Percentiles rank a stretch among this genome's conserved stretches.
These are phyloP conservation scores for Cladosporium cucumerinum DNA, from an alignment of 2,329 filamentous ascomycete genomes.

Conservation along the genomic window DNA sequence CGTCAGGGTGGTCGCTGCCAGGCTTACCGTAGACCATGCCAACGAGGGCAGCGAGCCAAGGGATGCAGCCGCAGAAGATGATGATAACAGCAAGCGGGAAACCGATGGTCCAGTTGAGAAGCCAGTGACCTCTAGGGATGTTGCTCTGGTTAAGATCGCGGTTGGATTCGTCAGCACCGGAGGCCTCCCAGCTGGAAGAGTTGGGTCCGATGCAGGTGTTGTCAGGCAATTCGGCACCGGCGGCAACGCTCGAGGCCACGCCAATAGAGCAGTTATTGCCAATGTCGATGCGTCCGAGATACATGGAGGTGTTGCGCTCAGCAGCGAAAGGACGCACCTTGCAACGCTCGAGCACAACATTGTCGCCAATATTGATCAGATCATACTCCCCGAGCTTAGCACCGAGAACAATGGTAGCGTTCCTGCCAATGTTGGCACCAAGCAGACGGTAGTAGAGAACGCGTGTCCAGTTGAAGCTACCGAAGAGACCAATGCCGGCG, in stretches of 20 bases:
- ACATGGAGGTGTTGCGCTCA: conserved; percentile 58
- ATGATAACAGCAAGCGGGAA: conserved; percentile 42
- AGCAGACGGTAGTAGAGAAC: conserved; percentile 51
- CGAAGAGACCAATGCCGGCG: conserved; percentile 48
- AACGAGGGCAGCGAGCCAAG: conserved; percentile 41
- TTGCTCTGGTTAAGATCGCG: conserved; percentile 42
- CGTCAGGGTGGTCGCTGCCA: conserved; percentile 28
- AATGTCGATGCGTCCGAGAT: conserved; percentile 51
- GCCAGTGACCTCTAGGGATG: conserved; percentile 46
- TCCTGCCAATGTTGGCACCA: conserved; percentile 52
- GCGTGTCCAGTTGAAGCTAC: conserved; percentile 38
- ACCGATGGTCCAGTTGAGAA: conserved; percentile 43
- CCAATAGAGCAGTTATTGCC: conserved; percentile 50
- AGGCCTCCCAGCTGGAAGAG: conserved; percentile 56
- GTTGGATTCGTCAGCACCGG: conserved; percentile 47
- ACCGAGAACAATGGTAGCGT: conserved; percentile 46
- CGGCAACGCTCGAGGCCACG: conserved; percentile 49
- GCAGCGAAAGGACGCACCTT: conserved; percentile 53
- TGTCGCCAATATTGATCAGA: conserved; percentile 53
- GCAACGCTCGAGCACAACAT: conserved; percentile 48
- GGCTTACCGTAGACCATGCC: conserved; percentile 46
- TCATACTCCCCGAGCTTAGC: conserved; percentile 55
- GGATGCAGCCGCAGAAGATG: conserved; percentile 44
- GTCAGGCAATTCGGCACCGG: conserved; percentile 49
- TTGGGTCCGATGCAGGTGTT: conserved; percentile 55